Evolutionary conservation across 2,329 filamentous ascomycete genomes (phyloP), one percentile per base, ranked within the genome.

Genomic region (Sclerotinia subarctica): DNA sequence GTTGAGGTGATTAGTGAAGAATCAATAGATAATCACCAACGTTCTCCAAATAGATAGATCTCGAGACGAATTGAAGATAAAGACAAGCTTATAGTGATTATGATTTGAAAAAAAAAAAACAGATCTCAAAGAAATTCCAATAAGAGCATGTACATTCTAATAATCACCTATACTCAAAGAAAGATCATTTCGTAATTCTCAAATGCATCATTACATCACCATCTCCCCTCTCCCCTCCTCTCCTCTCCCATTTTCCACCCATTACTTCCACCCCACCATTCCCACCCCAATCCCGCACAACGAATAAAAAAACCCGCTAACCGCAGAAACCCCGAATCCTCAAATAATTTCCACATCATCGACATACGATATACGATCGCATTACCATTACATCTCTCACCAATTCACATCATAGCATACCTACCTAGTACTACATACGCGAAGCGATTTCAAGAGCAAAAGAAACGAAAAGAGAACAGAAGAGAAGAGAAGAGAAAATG

Each of bases 401-500:
- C 7, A 32, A 26, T 29, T 29, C 7, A 59, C 19, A 54, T 32
- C 17, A 42, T 21, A 29, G 3, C 56, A 26, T 17, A 38, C 32
- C 32, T 35, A 35, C 32, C 32, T 10, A n/a, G n/a, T n/a, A 44
- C 24, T 11, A 15, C 8, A 38, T 24, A 5, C 51, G 21, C 6
- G 17, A 64, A 8, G n/a, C 1, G 26, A 13, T 38, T 11, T 13
- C 8, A 38, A 13, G 32, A 70, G 85, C 74, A 65, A 96, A 54
- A 54, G 19, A n/a, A 38, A 15, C 15, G 13, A 19, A 4, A 42
- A 24, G 10, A 35, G 13, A 38, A n/a, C 2, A 49, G 70, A 85
- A 24, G 13, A 19, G 5, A 42, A 24, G 10, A 35, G 13, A 38
- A n/a, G 5, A 49, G 70, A 85, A 75, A 64, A 97, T 99, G 95